Evolutionary conservation across 2,329 filamentous ascomycete genomes (phyloP).

Genomic region (Aspergillus sergii): DNA sequence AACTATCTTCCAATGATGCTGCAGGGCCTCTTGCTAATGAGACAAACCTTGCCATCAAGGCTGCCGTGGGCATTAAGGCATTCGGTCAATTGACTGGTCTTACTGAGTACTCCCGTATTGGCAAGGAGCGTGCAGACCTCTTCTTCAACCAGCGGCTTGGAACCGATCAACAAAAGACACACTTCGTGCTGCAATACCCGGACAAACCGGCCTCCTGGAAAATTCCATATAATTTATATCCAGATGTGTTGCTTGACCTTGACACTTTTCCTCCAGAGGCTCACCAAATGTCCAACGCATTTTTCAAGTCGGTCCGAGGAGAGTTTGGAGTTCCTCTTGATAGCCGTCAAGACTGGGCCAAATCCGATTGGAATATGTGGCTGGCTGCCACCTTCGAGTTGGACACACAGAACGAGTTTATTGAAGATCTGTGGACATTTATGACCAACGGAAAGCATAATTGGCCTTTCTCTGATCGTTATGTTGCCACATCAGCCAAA

Average conservation of each 20-base stretch:
- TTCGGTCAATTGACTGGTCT: conserved; percentile 44
- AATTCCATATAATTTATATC: conserved; percentile 46
- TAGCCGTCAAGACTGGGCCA: conserved; percentile 43
- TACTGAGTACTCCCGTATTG: conserved; percentile 39
- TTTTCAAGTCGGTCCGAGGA: conserved; percentile 40
- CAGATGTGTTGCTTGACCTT: conserved; percentile 43
- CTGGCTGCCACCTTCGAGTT: conserved; percentile 37
- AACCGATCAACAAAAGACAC: conserved; percentile 38
- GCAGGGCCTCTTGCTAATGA: conserved; percentile 46
- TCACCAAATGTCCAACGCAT: conserved; percentile 39
- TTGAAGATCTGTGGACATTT: conserved; percentile 46
- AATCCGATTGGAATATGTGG: conserved; percentile 51
- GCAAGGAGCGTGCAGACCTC: conserved; percentile 36
- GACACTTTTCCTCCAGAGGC: conserved; percentile 39
- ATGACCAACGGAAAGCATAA: conserved; percentile 47
- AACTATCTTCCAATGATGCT: conserved; percentile 49
- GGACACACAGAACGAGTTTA: conserved; percentile 35
- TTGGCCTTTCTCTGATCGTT: conserved; percentile 50
- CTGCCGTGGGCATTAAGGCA: conserved; percentile 50
- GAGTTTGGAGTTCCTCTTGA: conserved; percentile 46
- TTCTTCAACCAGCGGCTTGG: conserved; percentile 40
- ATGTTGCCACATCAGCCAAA: conserved; percentile 37
- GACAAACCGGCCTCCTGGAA: conserved; percentile 37
- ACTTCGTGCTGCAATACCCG: conserved; percentile 47
- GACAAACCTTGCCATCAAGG: conserved; percentile 52